Conservation (phyloP, 371 early-diverging fungal genomes). For the Mucor ambiguus region DNA sequence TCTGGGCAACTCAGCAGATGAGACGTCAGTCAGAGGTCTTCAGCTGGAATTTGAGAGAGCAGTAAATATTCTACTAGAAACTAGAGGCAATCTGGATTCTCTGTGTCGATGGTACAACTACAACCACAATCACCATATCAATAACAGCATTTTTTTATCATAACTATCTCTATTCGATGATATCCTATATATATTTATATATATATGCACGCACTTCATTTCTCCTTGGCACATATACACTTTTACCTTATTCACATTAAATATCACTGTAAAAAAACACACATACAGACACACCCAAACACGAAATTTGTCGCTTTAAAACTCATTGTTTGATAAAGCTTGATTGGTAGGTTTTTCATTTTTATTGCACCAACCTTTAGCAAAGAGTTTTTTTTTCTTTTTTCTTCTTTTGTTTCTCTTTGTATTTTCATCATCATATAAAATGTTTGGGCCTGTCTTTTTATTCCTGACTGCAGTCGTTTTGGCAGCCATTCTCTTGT, state of each 20-base stretch:
- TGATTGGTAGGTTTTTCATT: neutral
- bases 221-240: neutral
- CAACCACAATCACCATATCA: neutral
- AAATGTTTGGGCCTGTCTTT: constrained; percentile 66
- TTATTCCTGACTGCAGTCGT: constrained; percentile 89
- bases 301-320: neutral
- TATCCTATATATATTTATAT: neutral
- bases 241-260: neutral
- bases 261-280: neutral
- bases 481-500: constrained; percentile 87
- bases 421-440: constrained; percentile 12
- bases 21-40: constrained; percentile 73
- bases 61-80: constrained; percentile 40
- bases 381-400: constrained; percentile 6
- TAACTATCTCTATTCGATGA: neutral
- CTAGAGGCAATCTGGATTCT: constrained; percentile 7
- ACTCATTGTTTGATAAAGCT: neutral
- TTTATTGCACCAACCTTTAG: neutral
- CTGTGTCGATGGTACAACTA: constrained; percentile 8
- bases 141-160: neutral
- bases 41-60: constrained; percentile 78
- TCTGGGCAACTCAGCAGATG: constrained; percentile 88
- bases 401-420: constrained; percentile 2
- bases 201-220: neutral
- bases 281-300: neutral